Evolutionary conservation across 345 rosid genomes (phyloP).

Genomic region (Brassica rapa): DNA sequence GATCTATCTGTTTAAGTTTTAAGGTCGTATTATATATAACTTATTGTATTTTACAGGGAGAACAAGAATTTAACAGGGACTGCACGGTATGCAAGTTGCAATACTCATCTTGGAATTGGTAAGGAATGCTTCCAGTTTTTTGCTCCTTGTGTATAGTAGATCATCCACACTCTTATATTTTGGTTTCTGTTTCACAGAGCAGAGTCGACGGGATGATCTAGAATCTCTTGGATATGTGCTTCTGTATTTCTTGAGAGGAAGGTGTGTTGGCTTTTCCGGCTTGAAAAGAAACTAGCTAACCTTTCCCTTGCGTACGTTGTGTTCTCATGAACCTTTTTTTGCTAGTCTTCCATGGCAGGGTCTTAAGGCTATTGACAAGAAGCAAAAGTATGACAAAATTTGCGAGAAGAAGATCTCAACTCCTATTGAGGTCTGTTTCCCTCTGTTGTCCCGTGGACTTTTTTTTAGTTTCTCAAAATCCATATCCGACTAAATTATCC

Average conservation of each 20-base stretch:
- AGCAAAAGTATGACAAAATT: constrained; percentile 86
- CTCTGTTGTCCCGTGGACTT: neutral
- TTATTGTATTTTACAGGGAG: constrained; percentile 56
- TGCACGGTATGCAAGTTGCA: constrained; percentile 96
- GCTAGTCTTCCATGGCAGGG: constrained; percentile 96
- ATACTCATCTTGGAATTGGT: constrained; percentile 99
- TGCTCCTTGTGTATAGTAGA: neutral
- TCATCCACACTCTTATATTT: neutral
- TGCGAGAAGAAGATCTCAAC: constrained; percentile 87
- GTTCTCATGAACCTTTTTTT: constrained; percentile 31
- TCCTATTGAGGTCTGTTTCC: constrained; percentile 72
- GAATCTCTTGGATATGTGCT: constrained; percentile 82
- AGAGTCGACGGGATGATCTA: constrained; percentile 81
- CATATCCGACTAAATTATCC: neutral
- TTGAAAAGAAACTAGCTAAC: too few relatives aligned
- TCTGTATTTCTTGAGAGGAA: constrained; percentile 82
- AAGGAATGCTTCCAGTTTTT: constrained; percentile 23
- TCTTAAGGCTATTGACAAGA: constrained; percentile 80
- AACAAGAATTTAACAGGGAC: constrained; percentile 96
- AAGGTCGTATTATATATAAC: neutral
- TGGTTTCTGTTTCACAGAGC: constrained; percentile 47
- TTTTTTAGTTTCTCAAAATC: neutral
- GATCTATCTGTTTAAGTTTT: neutral
- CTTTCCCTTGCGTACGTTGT: neutral
- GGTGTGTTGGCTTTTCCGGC: constrained; percentile 47